Evolutionary conservation across 2,329 filamentous ascomycete genomes (phyloP).

Genomic region (Phaeosphaeria sp.): DNA sequence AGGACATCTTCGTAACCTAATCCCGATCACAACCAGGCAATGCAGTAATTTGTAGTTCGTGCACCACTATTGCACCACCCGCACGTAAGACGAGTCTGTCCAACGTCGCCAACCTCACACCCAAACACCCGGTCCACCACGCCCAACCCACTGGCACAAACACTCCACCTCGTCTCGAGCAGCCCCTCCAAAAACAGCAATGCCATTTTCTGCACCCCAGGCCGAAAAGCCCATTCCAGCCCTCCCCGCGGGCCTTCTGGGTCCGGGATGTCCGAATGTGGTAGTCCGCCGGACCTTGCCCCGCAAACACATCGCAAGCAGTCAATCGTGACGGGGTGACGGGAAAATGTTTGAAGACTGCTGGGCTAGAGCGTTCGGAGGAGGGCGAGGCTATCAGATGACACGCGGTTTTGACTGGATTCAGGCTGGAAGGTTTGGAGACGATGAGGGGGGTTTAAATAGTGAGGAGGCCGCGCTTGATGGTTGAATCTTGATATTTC

Average conservation of each 20-base stretch:
- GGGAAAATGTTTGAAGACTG: background rate
- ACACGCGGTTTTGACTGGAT: background rate
- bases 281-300: conserved; percentile 6
- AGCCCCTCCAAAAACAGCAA: background rate
- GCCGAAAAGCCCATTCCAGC: background rate
- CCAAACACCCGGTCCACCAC: background rate
- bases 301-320: conserved; percentile 20
- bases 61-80: background rate
- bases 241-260: background rate
- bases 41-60: too few relatives aligned
- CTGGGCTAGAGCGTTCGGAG: background rate
- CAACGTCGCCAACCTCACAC: background rate
- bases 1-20: too few relatives aligned
- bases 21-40: too few relatives aligned
- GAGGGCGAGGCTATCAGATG: background rate
- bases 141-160: background rate
- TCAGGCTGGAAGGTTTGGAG: background rate
- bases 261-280: background rate
- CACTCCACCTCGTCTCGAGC: background rate
- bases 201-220: background rate
- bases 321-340: background rate
- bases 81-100: background rate
- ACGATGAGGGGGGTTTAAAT: background rate
- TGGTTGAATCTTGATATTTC: background rate
- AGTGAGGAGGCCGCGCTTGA: background rate